These are phyloP conservation scores for Tetradesmus obliquus DNA, from an alignment of 139 green algal genomes.

Conservation along the genomic window DNA sequence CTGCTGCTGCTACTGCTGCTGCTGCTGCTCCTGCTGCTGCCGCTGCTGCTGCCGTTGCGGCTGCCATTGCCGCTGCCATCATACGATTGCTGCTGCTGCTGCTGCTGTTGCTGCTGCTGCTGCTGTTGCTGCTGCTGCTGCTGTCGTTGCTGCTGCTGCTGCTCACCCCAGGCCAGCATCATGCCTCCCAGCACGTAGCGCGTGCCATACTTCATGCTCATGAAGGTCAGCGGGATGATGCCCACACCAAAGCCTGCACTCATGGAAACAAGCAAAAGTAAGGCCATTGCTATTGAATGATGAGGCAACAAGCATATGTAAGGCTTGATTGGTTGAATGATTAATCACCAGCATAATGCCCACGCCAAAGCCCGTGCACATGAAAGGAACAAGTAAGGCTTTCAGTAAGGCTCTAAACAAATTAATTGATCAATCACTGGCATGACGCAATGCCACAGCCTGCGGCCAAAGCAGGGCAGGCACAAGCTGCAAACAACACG, in stretches of 20 bases:
- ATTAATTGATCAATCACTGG: not conserved
- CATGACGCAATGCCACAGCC: not conserved
- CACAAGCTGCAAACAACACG: not conserved
- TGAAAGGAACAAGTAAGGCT: no score
- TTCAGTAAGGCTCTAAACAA: no score
- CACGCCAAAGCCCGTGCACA: not conserved
- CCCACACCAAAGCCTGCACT: not conserved
- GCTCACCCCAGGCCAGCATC: not conserved
- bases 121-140: not conserved
- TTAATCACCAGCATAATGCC: not conserved
- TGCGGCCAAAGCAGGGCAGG: not conserved
- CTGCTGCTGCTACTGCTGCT: no score
- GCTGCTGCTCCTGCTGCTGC: no score
- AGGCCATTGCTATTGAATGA: no score
- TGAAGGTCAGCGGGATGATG: conserved; percentile 25
- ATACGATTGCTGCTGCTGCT: no score
- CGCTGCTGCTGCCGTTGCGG: no score
- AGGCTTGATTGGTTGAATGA: not conserved
- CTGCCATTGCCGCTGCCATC: no score
- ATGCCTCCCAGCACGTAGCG: not conserved
- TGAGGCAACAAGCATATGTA: no score
- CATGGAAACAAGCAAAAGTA: no score
- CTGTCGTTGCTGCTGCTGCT: not conserved
- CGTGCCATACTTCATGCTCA: conserved; percentile 8
- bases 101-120: not conserved